Base-by-base conservation (phyloP, 1,284 basidiomycete species). In the Marasmius tenuissimus region DNA sequence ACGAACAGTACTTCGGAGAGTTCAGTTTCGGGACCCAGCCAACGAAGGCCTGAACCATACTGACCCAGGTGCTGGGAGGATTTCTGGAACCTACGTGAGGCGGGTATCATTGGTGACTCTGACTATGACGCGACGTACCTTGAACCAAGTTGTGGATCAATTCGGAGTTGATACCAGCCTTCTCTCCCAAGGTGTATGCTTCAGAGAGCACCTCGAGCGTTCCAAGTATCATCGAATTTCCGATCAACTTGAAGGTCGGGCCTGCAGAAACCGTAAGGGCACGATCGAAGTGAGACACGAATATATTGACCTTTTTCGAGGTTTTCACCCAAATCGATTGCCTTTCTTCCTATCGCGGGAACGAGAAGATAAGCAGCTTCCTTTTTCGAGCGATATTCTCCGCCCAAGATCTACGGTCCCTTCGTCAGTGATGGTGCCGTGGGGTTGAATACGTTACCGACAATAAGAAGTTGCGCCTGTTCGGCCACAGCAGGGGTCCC, bases 361-460 rank as follows among this genome's bases (percentile, higher is more conserved):
- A 94, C 84, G 40, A 91, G 78, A 45, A 91, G 79, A 70, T 92
- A 85, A 1, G 89, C 87, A 2, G 89, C 84, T 69, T 91, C 85
- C 72, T 93, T 92, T 80, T 95, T 96, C 52, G 88, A 88, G 61
- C 86, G 85, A 72, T 93, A 91, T 71, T 94, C 90, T 8, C 94
- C 95, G 2, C 89, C 87, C 79, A 96, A 89, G 55, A 89, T 51
- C 62, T 58, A 35, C n/a, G 27, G 14, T 33, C 33, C 42, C 14
- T 14, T 27, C 47, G 14, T 47, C 18, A 61, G n/a, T n/a, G 8
- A n/a, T 22, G 10, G 42, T 27, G n/a, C 18, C 48, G 18, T 52
- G 1, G 16, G 20, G 12, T 14, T 35, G 53, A 38, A 6, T 42
- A 35, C 14, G 40, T 9, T 16, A 49, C 35, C 58, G 20, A 61